Evolutionary conservation across 805 yeast species (phyloP), one percentile per base, ranked within the genome.

Genomic region (Candida ortonii): DNA sequence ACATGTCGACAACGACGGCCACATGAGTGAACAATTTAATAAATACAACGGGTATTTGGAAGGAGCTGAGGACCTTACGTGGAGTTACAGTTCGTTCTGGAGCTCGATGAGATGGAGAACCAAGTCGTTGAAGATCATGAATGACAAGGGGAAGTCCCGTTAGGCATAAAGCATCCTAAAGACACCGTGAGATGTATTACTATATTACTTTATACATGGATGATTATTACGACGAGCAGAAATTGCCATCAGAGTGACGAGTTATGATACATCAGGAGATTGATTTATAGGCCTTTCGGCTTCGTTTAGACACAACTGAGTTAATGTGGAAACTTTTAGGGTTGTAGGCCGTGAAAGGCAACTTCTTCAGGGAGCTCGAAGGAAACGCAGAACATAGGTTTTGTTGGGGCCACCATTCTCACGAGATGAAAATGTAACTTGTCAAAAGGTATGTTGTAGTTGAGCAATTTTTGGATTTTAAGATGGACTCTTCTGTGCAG

Each of bases 351-450:
- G n/a, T 57, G 54, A 34, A 79, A 80, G 6, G 84, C 86, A 34
- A 81, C 78, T 38, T 71, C 76, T 46, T 67, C 70, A 0, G 95
- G 94, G 20, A 93, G 67, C 50, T 60, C 59, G 60, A 89, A 89
- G 6, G 88, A 68, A 3, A 87, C 84, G 61, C 97, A 87, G 56
- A 76, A 89, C 98, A 93, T 93, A 21, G 90, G 90, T 55, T 93
- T 93, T 5, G 97, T 86, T 4, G 98, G 98, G 1, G 98, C 90
- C 6, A 93, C 98, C 56, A 80, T 81, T 55, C 99, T 77, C 7
- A 93, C 98, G 45, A 82, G 64, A 52, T 90, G 97, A 61, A 90
- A 84, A 0, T 61, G 52, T 23, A 84, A 60, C 0, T 63, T 55
- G 3, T 67, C 68, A 10, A 76, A 63, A 0, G 76, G 71, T 7